Base-by-base conservation (phyloP, 805 yeast species). In the Candida peoriensis region DNA sequence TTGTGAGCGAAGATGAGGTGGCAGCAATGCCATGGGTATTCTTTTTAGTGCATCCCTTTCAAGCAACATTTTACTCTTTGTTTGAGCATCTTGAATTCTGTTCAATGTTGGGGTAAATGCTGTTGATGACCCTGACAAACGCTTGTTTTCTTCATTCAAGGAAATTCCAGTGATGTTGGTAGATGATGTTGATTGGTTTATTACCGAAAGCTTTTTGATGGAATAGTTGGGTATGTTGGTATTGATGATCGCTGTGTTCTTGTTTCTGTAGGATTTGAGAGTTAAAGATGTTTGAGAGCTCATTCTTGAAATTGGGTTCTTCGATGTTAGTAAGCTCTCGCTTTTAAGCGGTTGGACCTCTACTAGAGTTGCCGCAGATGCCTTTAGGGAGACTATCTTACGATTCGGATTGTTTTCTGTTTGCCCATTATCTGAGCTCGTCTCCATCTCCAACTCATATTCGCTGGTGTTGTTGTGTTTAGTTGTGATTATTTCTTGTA, bases 301-400 rank as follows among this genome's bases (percentile, higher is more conserved):
- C 30, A 20, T 18, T n/a, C 37, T 33, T 29, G 18, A 24, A 20
- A 15, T 10, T 33, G 5, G 38, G 14, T 10, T 33, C 7, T 16
- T 11, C 12, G 11, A 27, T 27, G 36, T 34, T 32, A n/a, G 21
- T 19, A 12, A n/a, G 9, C 13, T 12, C 8, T 12, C 28, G 29
- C 23, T 33, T 34, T 36, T 33, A 37, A 12, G 28, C 36, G 28
- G 36, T 23, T 15, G 20, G n/a, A 5, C 28, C n/a, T 47, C 55
- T 20, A 52, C 55, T n/a, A 52, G 32, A 2, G 57, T 52, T 8
- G 47, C 51, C 5, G 57, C 51, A 7, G 55, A 50, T 3, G 54
- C 47, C 36, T 52, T 52, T 31, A 50, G 17, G 4, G 55, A 47
- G 18, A 50, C 37, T 12, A 34, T 20, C 10, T 26, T 36, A 14